Evolutionary conservation across 1,139 yeast genomes (phyloP), one percentile per base, ranked within the genome.

Genomic region (Kodamaea sp.): DNA sequence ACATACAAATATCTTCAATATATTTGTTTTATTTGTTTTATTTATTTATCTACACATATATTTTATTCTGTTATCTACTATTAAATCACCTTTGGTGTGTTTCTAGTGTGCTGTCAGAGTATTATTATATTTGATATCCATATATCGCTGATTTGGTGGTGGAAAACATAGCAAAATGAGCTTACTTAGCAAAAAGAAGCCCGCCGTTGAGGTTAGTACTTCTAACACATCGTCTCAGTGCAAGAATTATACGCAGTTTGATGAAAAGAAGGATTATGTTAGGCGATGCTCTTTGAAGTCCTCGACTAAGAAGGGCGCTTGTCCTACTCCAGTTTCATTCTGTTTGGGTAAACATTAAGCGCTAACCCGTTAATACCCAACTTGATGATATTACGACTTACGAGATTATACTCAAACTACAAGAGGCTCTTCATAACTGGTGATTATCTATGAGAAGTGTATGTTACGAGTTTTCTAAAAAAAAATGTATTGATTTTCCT

Each of bases 231-330:
- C 36, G 10, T 31, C 37, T 8, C 10, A 28, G 11, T 25, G 43
- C 31, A 45, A 43, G 36, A 43, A 44, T 39, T 63, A 57, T 45
- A 51, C 57, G 39, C 58, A 61, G 46, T 68, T 68, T 52, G 74
- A 68, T 47, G 74, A 68, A 45, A 68, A 68, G 60, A 65, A 70
- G 52, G 76, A 70, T 52, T 70, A 70, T 48, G 62, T 53, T 24
- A 65, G 65, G 45, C 60, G 76, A 44, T 70, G 75, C 53, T 55
- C 59, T 29, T 37, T 57, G 48, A 65, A 62, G 49, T 48, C 57
- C 31, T 35, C 43, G 24, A 32, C 36, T 11, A 43, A 37, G 31
- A 50, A 49, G 42, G 49, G 52, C 33, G 49, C 55, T 39, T 48
- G 58, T 32, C 73, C 73, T 9, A 45, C 58, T 29, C 48, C 68